These are phyloP conservation scores for Tetracentron sinense DNA, from an alignment of 164 flowering plant genomes.

Conservation along the genomic window DNA sequence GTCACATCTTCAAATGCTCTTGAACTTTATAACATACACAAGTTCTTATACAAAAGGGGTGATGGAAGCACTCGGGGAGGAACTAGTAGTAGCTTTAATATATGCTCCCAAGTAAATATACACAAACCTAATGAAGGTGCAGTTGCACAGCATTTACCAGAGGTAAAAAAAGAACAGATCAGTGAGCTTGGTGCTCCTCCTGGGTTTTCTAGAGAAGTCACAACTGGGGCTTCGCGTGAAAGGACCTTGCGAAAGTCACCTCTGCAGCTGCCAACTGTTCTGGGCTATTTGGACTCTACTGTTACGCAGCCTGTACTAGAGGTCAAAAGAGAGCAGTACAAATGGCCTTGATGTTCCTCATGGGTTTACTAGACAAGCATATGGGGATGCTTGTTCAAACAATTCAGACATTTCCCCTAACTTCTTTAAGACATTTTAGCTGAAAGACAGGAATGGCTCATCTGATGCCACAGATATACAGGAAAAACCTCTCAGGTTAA, in stretches of 20 bases:
- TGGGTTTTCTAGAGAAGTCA: conserved; percentile 3
- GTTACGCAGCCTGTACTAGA: too few relatives aligned
- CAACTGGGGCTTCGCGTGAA: conserved; percentile 7
- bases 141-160: neutral
- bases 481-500: neutral
- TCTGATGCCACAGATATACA: neutral
- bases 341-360: too few relatives aligned
- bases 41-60: neutral
- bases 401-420: too few relatives aligned
- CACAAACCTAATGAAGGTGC: neutral
- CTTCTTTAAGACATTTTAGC: neutral
- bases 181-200: conserved; percentile 4
- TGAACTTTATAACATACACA: neutral
- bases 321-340: too few relatives aligned
- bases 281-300: neutral
- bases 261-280: neutral
- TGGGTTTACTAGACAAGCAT: too few relatives aligned
- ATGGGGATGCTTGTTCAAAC: too few relatives aligned
- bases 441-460: neutral
- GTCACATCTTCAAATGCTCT: neutral
- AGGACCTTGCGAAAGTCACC: neutral
- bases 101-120: too few relatives aligned
- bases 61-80: neutral
- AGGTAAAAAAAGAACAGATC: neutral
- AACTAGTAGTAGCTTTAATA: neutral